Percentiles rank a stretch among this genome's conserved stretches.
Evolutionary conservation across 2,329 filamentous ascomycete species (phyloP).

Genomic region (Trichophyton schoenleinii): DNA sequence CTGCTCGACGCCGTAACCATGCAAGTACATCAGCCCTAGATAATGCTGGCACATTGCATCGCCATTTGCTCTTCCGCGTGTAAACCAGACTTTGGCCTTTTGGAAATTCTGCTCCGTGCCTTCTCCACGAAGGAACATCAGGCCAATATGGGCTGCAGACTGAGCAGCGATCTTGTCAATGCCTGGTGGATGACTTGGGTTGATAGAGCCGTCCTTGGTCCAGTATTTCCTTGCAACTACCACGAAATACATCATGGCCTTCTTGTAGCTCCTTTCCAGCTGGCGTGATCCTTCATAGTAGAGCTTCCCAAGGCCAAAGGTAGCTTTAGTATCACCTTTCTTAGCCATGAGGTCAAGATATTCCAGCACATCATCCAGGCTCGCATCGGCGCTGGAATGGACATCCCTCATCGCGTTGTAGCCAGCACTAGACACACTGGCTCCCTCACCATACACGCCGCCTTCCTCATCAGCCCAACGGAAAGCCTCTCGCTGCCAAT

Average conservation of each 20-base stretch:
- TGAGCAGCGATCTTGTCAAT: conserved; percentile 71
- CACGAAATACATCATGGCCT: conserved; percentile 70
- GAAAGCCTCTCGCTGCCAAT: conserved; percentile 64
- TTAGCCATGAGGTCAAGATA: conserved; percentile 83
- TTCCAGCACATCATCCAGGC: conserved; percentile 86
- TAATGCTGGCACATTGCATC: conserved; percentile 78
- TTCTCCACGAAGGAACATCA: conserved; percentile 83
- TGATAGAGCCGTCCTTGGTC: conserved; percentile 62
- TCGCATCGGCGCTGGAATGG: conserved; percentile 70
- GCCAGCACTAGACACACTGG: conserved; percentile 78
- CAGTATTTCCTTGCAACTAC: conserved; percentile 70
- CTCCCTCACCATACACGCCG: conserved; percentile 89
- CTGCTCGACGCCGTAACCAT: conserved; percentile 59
- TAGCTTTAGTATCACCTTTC: conserved; percentile 78
- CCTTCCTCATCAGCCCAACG: conserved; percentile 81
- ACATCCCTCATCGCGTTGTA: conserved; percentile 62
- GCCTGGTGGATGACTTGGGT: conserved; percentile 54
- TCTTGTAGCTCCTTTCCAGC: conserved; percentile 57
- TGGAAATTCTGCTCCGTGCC: conserved; percentile 67
- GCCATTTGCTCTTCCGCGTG: conserved; percentile 59
- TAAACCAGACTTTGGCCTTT: conserved; percentile 70
- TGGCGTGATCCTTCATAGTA: conserved; percentile 78
- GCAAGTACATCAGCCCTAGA: conserved; percentile 68
- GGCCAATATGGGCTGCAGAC: conserved; percentile 73
- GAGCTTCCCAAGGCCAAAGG: conserved; percentile 70